A percentile compares a stretch with the other conserved stretches of the same genome.
Conservation (phyloP, 1,139 yeast genomes). For the Candida pseudocylindracea region DNA sequence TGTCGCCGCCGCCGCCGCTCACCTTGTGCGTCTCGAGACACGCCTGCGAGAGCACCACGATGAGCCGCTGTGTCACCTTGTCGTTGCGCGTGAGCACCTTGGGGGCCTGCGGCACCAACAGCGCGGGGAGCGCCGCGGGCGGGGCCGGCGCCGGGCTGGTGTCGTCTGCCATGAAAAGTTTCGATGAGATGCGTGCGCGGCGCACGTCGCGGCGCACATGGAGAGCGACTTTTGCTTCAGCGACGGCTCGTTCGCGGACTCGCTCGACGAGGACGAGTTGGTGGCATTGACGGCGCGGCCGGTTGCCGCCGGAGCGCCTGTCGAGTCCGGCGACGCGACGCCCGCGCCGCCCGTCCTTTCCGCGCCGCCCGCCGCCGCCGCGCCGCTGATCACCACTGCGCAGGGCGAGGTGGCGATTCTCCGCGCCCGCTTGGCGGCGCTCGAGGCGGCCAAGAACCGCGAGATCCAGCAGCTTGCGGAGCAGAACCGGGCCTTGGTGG, state of each 20-base stretch:
- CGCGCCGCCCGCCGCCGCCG: background rate
- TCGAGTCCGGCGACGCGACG: background rate
- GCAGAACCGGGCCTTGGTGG: conserved; percentile 9
- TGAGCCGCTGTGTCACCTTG: conserved; percentile 60
- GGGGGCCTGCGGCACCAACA: conserved; percentile 73
- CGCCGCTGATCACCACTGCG: conserved; percentile 9
- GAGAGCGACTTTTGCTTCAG: no score
- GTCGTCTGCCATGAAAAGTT: no score
- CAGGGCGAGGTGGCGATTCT: conserved; percentile 66
- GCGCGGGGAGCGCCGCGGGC: conserved; percentile 31
- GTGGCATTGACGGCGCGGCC: background rate
- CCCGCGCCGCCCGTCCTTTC: conserved; percentile 2
- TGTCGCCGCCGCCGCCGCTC: conserved; percentile 65
- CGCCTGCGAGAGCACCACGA: conserved; percentile 87
- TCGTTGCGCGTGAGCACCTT: conserved; percentile 62
- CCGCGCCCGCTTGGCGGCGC: conserved; percentile 33
- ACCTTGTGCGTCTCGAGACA: conserved; percentile 88
- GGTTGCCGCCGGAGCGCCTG: background rate
- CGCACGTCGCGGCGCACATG: no score
- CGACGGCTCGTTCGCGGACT: conserved; percentile 18
- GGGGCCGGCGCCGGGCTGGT: no score
- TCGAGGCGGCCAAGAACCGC: conserved; percentile 19
- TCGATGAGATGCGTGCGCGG: no score
- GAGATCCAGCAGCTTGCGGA: conserved; percentile 20
- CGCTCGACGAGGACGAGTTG: conserved; percentile 1